These are phyloP conservation scores for Gaeumannomyces tritici DNA, from an alignment of 2,329 filamentous ascomycete genomes.

Conservation along the genomic window DNA sequence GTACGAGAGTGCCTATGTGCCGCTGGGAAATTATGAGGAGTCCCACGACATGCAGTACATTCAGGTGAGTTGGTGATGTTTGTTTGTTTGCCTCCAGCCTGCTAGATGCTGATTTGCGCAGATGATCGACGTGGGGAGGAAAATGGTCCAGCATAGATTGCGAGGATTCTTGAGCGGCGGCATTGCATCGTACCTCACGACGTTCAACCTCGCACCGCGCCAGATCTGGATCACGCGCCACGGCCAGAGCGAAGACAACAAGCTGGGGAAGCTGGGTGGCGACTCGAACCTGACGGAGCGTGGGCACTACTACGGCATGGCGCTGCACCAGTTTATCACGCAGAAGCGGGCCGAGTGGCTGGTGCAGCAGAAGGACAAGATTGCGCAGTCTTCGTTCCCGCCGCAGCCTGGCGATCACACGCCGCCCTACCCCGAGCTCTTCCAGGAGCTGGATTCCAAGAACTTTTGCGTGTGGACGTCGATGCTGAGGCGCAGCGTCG, in stretches of 20 bases:
- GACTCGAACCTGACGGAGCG: constrained; percentile 77
- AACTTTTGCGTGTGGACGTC: constrained; percentile 98
- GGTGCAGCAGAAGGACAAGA: constrained; percentile 68
- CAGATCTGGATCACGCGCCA: constrained; percentile 98
- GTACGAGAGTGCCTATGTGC: constrained; percentile 90
- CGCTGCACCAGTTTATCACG: constrained; percentile 77
- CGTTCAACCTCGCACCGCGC: constrained; percentile 89
- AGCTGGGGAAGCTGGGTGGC: constrained; percentile 80
- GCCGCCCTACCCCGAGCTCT: constrained; percentile 83
- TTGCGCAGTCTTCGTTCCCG: constrained; percentile 72
- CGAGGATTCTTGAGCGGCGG: constrained; percentile 86
- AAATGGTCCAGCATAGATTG: constrained; percentile 83
- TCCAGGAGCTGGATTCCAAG: constrained; percentile 62
- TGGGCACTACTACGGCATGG: constrained; percentile 68
- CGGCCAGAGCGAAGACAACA: constrained; percentile 83
- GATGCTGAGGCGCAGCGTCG: constrained; percentile 83
- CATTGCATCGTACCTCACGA: constrained; percentile 89
- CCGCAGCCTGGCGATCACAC: constrained; percentile 85
- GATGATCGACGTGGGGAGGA: constrained; percentile 95
- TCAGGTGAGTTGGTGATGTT: constrained; percentile 38
- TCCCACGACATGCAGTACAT: constrained; percentile 88
- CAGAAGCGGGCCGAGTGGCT: constrained; percentile 75
- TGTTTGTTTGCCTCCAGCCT: neutral
- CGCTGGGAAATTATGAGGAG: constrained; percentile 86
- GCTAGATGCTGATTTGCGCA: constrained; percentile 24